Base-by-base conservation (phyloP, 208 protist genomes). In the Naegleria lovaniensis region DNA sequence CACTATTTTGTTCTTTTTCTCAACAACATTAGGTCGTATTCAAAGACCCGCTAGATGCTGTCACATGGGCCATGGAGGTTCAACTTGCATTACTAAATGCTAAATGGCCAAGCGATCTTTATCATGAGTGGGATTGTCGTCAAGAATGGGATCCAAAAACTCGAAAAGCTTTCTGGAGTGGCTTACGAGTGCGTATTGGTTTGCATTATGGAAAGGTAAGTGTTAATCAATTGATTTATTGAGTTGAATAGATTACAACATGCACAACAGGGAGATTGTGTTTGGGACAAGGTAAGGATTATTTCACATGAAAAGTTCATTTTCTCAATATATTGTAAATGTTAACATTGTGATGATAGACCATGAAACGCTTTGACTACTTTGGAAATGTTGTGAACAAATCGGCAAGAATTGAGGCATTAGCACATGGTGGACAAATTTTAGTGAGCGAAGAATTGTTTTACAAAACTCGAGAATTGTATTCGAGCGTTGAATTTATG, bases 101-200 rank as follows among this genome's bases (percentile, higher is more conserved):
- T 36, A 75, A 33, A 51, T 94, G 93, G 93, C 91, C 91, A 29
- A 6, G 38, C n/a, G 89, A 92, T 1, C 51, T 92, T 39, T 83
- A 79, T 33, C 7, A 41, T 40, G 15, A 83, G 76, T 75, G 11
- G 7, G 83, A 91, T 51, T 90, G 91, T 59, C 5, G 87, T n/a
- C 87, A 58, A 40, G 33, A 48, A 41, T 79, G 43, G 52, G 52
- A 91, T 40, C 15, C 36, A 29, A 41, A 15, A 43, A 51, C 89
- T 15, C 13, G 38, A 25, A 29, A 36, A 43, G 15, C 92, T 2
- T 92, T 92, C 15, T 95, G 88, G 51, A 55, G 91, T 25, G 94
- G 94, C 25, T 87, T 94, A 29, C 85, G 94, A 40, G 94, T 95
- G 40, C 83, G 93, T 33, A 95, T 95, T 93, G 94, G 94, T 22